These are phyloP conservation scores for Xylaria scruposa DNA, from an alignment of 495 filamentous ascomycete species.

Conservation along the genomic window DNA sequence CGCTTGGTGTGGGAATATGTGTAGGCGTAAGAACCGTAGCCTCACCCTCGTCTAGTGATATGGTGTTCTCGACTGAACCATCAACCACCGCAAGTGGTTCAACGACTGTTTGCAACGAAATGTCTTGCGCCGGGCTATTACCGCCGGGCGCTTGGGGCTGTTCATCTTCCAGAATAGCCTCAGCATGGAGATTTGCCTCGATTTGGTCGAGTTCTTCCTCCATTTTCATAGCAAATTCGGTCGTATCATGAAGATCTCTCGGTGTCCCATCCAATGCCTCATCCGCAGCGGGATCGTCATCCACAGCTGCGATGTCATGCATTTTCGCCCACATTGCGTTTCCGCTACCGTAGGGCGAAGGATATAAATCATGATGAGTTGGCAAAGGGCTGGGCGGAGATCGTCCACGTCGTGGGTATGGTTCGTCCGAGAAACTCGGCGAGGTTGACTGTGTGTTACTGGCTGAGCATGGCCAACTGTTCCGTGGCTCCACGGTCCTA, in stretches of 20 bases:
- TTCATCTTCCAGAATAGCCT: constrained; percentile 25
- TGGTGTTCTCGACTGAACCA: constrained; percentile 24
- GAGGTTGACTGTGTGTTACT: constrained; percentile 36
- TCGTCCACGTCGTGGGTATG: constrained; percentile 49
- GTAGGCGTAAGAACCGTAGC: constrained; percentile 23
- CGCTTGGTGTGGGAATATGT: neutral
- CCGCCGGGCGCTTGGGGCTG: constrained; percentile 30
- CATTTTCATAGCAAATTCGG: constrained; percentile 27
- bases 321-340: constrained; percentile 35
- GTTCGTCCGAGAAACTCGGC: constrained; percentile 37
- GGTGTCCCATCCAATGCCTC: constrained; percentile 32
- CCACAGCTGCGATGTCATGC: constrained; percentile 35
- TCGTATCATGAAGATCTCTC: constrained; percentile 27
- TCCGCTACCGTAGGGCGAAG: constrained; percentile 29
- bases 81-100: constrained; percentile 14
- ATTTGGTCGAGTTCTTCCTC: constrained; percentile 32
- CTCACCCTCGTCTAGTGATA: constrained; percentile 20
- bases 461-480: constrained; percentile 43
- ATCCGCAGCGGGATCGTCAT: constrained; percentile 27
- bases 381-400: constrained; percentile 55
- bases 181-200: constrained; percentile 23
- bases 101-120: constrained; percentile 24
- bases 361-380: constrained; percentile 44
- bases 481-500: constrained; percentile 41
- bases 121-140: constrained; percentile 31